phyloP scores from a whole-genome alignment of 352 stramenopile genomes.

The Pythium apleroticum region DNA sequence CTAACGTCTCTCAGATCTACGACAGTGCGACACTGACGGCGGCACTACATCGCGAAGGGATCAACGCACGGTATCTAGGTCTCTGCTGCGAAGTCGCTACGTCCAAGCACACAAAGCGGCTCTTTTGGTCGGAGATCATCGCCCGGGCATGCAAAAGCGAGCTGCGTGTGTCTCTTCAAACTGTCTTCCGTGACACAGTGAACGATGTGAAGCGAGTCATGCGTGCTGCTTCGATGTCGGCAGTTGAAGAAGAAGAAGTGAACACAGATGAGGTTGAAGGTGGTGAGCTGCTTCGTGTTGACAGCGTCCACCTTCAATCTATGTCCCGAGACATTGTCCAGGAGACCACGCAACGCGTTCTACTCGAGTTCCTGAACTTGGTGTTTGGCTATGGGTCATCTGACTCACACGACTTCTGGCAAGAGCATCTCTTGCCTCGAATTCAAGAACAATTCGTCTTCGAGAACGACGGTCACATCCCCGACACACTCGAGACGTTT shows the following conservation, averaged over 20 bases:
- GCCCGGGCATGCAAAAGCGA: constrained; percentile 59
- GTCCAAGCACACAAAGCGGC: constrained; percentile 40
- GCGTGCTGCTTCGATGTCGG: not conserved
- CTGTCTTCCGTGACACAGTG: constrained; percentile 27
- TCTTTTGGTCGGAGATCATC: constrained; percentile 61
- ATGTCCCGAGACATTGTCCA: not conserved
- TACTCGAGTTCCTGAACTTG: constrained; percentile 61
- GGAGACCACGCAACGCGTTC: constrained; percentile 23
- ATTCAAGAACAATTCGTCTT: constrained; percentile 43
- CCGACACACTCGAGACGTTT: constrained; percentile 25
- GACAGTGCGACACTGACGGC: constrained; percentile 44
- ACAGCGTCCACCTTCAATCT: not conserved
- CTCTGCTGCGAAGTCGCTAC: constrained; percentile 52
- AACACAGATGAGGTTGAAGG: not conserved
- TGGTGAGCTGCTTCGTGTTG: not conserved
- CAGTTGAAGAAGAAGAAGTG: not conserved
- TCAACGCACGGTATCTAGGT: constrained; percentile 61
- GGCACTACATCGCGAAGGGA: constrained; percentile 46
- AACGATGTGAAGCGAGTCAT: not conserved
- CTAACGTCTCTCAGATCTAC: constrained; percentile 26
- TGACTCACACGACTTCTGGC: constrained; percentile 46
- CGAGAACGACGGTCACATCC: not conserved
- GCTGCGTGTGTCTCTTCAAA: constrained; percentile 38
- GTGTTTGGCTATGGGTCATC: constrained; percentile 32
- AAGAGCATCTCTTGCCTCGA: constrained; percentile 50